These are phyloP conservation scores for Solanum dulcamara DNA, from an alignment of 257 asterid species.

Conservation along the genomic window DNA sequence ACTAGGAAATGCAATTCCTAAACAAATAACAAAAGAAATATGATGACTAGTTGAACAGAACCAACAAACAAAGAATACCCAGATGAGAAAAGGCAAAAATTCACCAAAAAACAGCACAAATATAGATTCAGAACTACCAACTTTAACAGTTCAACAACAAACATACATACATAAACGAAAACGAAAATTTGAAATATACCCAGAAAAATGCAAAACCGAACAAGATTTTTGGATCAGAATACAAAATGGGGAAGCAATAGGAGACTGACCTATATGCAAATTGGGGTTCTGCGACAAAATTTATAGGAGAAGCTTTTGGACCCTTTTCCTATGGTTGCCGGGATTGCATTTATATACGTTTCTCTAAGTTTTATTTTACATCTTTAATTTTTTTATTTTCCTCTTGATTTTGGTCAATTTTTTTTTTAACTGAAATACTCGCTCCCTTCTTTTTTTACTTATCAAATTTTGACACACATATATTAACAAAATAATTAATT, in stretches of 20 bases:
- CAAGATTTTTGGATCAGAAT: neutral
- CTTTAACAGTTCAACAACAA: neutral
- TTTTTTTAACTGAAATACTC: neutral
- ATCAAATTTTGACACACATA: too few relatives aligned
- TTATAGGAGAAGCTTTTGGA: neutral
- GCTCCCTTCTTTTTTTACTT: too few relatives aligned
- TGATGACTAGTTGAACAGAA: neutral
- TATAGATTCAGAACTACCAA: neutral
- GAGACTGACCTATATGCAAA: neutral
- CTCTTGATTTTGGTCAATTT: neutral
- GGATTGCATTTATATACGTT: neutral
- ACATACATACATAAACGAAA: neutral
- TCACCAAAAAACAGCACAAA: neutral
- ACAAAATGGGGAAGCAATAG: neutral
- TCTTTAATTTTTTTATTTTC: neutral
- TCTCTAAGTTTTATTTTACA: neutral
- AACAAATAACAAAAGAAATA: neutral
- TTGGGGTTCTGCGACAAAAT: neutral
- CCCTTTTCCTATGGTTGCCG: neutral
- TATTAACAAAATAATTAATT: too few relatives aligned
- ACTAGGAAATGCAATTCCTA: neutral
- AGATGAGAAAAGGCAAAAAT: neutral
- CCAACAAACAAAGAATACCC: neutral
- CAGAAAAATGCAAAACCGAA: neutral
- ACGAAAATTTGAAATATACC: slow-evolving; percentile 2